Evolutionary conservation across 2,329 filamentous ascomycete genomes (phyloP).

Genomic region (Blastomyces gilchristii): DNA sequence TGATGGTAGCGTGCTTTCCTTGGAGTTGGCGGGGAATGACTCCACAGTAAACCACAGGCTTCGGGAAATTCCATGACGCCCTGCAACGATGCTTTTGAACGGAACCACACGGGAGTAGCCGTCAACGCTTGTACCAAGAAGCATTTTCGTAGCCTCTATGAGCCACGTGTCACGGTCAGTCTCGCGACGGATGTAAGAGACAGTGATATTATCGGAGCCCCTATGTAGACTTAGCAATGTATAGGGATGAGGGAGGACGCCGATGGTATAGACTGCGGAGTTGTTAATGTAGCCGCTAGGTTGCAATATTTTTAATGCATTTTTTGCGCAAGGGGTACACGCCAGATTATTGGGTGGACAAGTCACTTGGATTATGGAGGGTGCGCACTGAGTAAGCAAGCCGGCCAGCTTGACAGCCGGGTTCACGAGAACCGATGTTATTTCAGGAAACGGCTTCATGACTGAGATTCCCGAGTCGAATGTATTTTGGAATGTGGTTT

Average conservation of each 20-base stretch:
- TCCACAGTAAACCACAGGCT: constrained; percentile 78
- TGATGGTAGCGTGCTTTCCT: constrained; percentile 46
- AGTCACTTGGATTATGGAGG: constrained; percentile 59
- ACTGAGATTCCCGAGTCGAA: constrained; percentile 70
- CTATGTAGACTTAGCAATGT: constrained; percentile 62
- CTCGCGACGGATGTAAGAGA: constrained; percentile 55
- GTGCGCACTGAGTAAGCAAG: constrained; percentile 64
- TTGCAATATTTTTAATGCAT: constrained; percentile 56
- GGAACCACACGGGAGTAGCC: constrained; percentile 56
- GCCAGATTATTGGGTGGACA: constrained; percentile 72
- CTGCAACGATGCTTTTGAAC: constrained; percentile 74
- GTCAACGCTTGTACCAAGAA: constrained; percentile 54
- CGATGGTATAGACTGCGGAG: constrained; percentile 66
- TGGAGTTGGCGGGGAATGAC: constrained; percentile 36
- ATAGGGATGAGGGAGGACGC: constrained; percentile 82
- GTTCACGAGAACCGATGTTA: constrained; percentile 62
- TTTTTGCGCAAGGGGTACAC: constrained; percentile 63
- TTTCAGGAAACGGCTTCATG: constrained; percentile 64
- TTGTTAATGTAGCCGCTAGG: constrained; percentile 60
- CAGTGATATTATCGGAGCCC: constrained; percentile 48
- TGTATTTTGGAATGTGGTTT: constrained; percentile 70
- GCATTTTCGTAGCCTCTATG: constrained; percentile 55
- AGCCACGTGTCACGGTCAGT: constrained; percentile 73
- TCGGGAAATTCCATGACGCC: constrained; percentile 51
- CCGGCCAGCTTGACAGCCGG: constrained; percentile 63